Evolutionary conservation across 805 yeast species (phyloP), one percentile per base, ranked within the genome.

Genomic region (Starmerella tilneyi): DNA sequence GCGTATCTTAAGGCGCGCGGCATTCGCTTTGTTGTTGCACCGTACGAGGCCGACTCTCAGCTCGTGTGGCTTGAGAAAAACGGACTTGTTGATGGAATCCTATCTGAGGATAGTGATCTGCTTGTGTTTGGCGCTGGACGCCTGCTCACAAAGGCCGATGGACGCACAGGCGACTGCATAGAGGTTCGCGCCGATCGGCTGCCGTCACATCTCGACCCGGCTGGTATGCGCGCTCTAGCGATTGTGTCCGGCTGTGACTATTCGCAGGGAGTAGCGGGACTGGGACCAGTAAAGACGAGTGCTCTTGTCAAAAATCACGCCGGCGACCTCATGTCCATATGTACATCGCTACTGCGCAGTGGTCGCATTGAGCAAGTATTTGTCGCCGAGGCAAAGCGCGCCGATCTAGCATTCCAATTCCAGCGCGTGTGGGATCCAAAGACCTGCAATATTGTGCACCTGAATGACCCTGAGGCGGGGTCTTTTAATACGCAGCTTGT

Each of bases 11-110:
- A 77, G 53, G 52, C 60, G 12, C 67, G 72, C 37, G 62, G 64
- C 1, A 76, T 92, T 40, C 73, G 70, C 48, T 89, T 75, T 56
- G 74, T 92, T 7, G 98, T 92, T 8, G 97, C 99, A 0, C 99
- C 99, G 0, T 92, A 85, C 60, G 99, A 92, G 64, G 98, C 98
- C 0, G 99, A 92, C 61, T 81, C 98, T 1, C 98, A 92, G 62
- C 76, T 92, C 81, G 97, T 88, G 9, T 85, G 79, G 56, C 69
- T 92, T 34, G 97, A 89, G 59, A 74, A 76, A 47, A 52, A 64
- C 0, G 89, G 89, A 0, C 43, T 76, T 1, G 89, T 85, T 5
- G 81, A 85, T 50, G 97, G 89, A 0, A 83, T 92, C 5, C 70
- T 92, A 8, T 80, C 94, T 33, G 99, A 92, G 59, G 99, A 92